Percentiles rank a stretch among this genome's conserved stretches.
These are phyloP conservation scores for Botrytis squamosa DNA, from an alignment of 2,329 filamentous ascomycete species.

Conservation along the genomic window DNA sequence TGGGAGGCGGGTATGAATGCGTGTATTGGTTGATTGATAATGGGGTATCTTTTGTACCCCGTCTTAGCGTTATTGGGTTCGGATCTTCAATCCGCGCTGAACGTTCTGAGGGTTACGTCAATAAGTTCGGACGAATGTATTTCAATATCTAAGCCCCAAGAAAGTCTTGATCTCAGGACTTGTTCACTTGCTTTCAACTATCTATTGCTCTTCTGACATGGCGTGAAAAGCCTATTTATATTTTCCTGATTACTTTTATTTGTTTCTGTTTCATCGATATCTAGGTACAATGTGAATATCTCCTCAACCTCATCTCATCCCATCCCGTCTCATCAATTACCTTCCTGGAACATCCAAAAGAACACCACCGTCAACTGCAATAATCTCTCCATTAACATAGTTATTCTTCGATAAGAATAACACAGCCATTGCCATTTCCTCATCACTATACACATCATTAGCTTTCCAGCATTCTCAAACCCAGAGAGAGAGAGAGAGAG, in stretches of 20 bases:
- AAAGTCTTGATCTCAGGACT: not conserved
- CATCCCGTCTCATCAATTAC: conserved; percentile 8
- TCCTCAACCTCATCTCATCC: not conserved
- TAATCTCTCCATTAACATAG: conserved; percentile 42
- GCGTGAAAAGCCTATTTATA: not conserved
- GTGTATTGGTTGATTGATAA: not conserved
- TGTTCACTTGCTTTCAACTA: not conserved
- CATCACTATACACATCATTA: conserved; percentile 35
- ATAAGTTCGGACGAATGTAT: not conserved
- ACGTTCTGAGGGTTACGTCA: not conserved
- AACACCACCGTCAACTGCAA: conserved; percentile 53
- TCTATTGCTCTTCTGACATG: not conserved
- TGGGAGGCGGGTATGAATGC: not conserved
- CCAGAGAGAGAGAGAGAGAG: not conserved
- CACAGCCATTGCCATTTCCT: conserved; percentile 55
- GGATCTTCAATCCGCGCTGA: not conserved
- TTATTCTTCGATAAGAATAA: conserved; percentile 49
- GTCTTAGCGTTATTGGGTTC: not conserved
- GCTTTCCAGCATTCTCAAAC: not conserved
- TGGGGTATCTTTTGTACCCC: too few relatives aligned
- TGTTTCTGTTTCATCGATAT: not conserved
- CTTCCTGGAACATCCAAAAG: conserved; percentile 40
- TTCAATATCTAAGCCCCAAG: not conserved
- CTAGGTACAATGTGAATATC: not conserved
- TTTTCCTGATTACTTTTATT: not conserved